These are phyloP conservation scores for Spizellomyces punctatus DNA, from an alignment of 192 early-diverging fungal genomes.

Conservation along the genomic window DNA sequence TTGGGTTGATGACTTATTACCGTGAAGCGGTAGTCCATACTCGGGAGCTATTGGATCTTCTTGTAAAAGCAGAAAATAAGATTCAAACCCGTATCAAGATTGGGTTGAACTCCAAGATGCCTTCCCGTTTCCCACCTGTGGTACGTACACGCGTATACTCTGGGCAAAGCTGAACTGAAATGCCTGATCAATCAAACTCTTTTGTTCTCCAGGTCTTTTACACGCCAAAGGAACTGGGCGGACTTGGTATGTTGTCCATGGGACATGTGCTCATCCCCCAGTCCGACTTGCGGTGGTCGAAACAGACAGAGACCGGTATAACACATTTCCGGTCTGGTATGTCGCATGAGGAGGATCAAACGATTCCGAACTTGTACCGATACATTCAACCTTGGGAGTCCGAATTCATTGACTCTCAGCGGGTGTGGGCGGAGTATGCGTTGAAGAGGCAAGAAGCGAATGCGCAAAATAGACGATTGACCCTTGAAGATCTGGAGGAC, in stretches of 20 bases:
- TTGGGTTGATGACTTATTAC: constrained; percentile 97
- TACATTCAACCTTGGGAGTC: constrained; percentile 99
- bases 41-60: constrained; percentile 91
- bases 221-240: constrained; percentile 92
- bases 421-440: constrained; percentile 99
- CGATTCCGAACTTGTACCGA: constrained; percentile 96
- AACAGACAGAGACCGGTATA: constrained; percentile 95
- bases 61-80: constrained; percentile 98
- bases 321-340: constrained; percentile 98
- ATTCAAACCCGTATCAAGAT: constrained; percentile 99
- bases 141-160: constrained; percentile 64
- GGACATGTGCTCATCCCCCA: constrained; percentile 98
- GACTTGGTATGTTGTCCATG: constrained; percentile 98
- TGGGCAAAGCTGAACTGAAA: too few species aligned
- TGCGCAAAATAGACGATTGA: constrained; percentile 94
- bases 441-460: constrained; percentile 96
- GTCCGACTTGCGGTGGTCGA: constrained; percentile 93
- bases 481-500: constrained; percentile 98
- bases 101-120: constrained; percentile 99
- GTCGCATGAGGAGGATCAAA: constrained; percentile 95
- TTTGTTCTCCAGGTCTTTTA: constrained; percentile 43
- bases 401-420: constrained; percentile 98
- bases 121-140: constrained; percentile 93
- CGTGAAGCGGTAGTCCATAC: constrained; percentile 98
- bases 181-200: background rate